A percentile compares a stretch with the other conserved stretches of the same genome.
phyloP scores from a whole-genome alignment of 2,329 filamentous ascomycete species.

The Colletotrichum sp. region DNA sequence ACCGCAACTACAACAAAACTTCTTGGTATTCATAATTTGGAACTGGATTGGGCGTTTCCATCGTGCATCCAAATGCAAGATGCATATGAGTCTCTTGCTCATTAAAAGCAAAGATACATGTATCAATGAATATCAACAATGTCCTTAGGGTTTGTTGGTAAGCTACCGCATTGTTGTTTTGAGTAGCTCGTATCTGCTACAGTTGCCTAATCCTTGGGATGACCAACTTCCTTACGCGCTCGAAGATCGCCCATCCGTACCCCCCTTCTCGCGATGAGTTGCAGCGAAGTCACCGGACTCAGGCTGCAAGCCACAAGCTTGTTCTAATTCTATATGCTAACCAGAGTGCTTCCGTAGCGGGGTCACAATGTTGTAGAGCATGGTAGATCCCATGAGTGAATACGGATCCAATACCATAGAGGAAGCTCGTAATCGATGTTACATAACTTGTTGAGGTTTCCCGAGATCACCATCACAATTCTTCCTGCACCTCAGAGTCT shows the following conservation, averaged over 20 bases:
- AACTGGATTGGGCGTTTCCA: neutral
- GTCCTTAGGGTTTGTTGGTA: fast-evolving
- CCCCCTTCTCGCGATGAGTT: neutral
- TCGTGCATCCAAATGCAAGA: neutral
- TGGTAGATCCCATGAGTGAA: neutral
- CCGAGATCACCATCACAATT: neutral
- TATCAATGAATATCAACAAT: neutral
- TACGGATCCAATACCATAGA: neutral
- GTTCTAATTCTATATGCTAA: neutral
- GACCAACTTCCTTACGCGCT: neutral
- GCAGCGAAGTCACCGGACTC: neutral
- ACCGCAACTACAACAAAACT: neutral
- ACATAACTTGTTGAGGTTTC: neutral
- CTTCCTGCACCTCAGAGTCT: neutral
- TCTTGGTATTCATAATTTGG: neutral
- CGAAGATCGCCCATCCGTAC: neutral
- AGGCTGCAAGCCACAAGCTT: neutral
- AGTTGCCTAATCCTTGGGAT: neutral
- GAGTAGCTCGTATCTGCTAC: neutral
- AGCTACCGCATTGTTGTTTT: neutral
- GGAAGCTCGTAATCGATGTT: neutral
- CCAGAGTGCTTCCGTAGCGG: neutral
- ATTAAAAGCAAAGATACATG: neutral
- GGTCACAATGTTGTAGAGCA: neutral
- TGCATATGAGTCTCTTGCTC: neutral